These are phyloP conservation scores for Apiospora aurea DNA, from an alignment of 2,329 filamentous ascomycete genomes.

Conservation along the genomic window DNA sequence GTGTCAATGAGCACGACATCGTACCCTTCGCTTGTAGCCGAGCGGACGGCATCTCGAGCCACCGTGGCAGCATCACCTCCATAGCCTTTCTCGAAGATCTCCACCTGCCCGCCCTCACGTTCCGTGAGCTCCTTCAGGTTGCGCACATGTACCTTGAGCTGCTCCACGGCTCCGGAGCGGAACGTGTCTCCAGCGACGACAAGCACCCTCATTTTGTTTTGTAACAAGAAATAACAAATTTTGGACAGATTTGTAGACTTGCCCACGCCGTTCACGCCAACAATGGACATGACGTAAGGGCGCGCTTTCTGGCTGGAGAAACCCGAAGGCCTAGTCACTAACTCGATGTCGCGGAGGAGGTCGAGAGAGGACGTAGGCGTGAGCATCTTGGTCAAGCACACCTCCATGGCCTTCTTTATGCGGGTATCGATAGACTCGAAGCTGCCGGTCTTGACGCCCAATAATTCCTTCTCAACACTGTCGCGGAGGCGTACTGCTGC, in stretches of 20 bases:
- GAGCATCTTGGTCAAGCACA: constrained; percentile 91
- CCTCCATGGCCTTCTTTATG: constrained; percentile 87
- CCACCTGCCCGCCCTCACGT: constrained; percentile 84
- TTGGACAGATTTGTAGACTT: constrained; percentile 98
- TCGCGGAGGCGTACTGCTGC: constrained; percentile 90
- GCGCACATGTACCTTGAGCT: constrained; percentile 92
- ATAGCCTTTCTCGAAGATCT: constrained; percentile 96
- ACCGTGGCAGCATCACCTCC: constrained; percentile 97
- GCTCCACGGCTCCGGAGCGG: constrained; percentile 95
- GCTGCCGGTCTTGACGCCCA: constrained; percentile 88
- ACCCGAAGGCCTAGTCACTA: constrained; percentile 71
- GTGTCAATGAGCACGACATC: constrained; percentile 98
- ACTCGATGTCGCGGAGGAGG: constrained; percentile 89
- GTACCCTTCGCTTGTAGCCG: constrained; percentile 76
- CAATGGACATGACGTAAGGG: constrained; percentile 97
- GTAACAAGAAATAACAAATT: constrained; percentile 95
- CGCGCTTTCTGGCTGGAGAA: constrained; percentile 70
- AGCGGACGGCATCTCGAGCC: constrained; percentile 89
- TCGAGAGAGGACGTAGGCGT: constrained; percentile 95
- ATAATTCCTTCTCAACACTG: constrained; percentile 86
- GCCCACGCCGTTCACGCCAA: constrained; percentile 97
- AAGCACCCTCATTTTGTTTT: constrained; percentile 95
- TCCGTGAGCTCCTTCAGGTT: constrained; percentile 89
- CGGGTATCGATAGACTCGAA: constrained; percentile 90
- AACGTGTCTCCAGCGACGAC: constrained; percentile 97